Percentiles rank a stretch among this genome's conserved stretches.
Conservation (phyloP, 495 filamentous ascomycete genomes). For the Neurospora pannonica region DNA sequence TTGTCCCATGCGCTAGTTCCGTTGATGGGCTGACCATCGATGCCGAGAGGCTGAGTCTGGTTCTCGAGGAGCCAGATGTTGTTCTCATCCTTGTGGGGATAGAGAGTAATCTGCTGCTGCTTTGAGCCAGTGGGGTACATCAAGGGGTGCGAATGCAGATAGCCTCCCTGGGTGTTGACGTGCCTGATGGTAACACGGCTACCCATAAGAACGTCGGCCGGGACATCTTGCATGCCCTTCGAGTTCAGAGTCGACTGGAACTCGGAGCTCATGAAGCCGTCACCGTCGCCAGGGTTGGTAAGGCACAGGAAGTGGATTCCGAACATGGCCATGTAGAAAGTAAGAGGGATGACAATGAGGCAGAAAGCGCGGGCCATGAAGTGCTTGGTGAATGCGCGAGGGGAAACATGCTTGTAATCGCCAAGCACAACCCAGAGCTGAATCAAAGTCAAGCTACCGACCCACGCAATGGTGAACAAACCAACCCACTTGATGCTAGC, state of each 20-base stretch:
- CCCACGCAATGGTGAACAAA: slow-evolving; percentile 97
- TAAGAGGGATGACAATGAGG: slow-evolving; percentile 79
- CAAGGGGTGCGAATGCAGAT: slow-evolving; percentile 89
- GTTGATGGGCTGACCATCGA: slow-evolving; percentile 62
- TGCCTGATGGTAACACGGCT: slow-evolving; percentile 81
- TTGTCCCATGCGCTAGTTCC: slow-evolving; percentile 80
- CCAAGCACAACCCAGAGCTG: slow-evolving; percentile 94
- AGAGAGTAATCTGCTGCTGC: slow-evolving; percentile 96
- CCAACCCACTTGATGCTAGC: slow-evolving; percentile 98
- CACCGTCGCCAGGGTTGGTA: slow-evolving; percentile 88
- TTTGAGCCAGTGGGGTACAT: slow-evolving; percentile 98
- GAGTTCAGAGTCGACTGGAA: slow-evolving; percentile 97
- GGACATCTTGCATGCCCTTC: slow-evolving; percentile 90
- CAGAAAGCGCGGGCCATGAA: slow-evolving; percentile 86
- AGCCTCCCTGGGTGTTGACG: slow-evolving; percentile 93
- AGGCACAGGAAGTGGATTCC: slow-evolving; percentile 90
- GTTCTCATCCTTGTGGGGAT: slow-evolving; percentile 98
- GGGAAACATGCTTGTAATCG: slow-evolving; percentile 71
- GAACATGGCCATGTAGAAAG: slow-evolving; percentile 93
- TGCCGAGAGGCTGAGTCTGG: slow-evolving; percentile 79
- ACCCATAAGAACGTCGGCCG: slow-evolving; percentile 83
- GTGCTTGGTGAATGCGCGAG: slow-evolving; percentile 88
- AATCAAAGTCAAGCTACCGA: slow-evolving; percentile 79
- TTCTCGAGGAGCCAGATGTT: slow-evolving; percentile 92
- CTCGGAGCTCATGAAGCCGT: slow-evolving; percentile 99